Base-by-base conservation (phyloP, 202 grass and related monocot genomes). In the Setaria italica region DNA sequence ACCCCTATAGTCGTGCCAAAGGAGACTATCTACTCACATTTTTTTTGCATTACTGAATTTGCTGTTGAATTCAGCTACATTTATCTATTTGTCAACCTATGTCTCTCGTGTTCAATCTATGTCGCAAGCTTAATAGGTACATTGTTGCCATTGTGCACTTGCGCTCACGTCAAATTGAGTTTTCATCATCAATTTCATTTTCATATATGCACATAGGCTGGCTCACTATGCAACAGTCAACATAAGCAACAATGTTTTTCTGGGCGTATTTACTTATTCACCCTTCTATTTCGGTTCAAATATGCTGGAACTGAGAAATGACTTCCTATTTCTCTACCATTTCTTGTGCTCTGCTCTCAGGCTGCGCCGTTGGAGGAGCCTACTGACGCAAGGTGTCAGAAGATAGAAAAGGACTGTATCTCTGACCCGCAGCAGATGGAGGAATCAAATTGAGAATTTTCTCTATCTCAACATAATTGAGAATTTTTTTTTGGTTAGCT, bases 381-480 rank as follows among this genome's bases (percentile, higher is more conserved):
- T 63, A 78, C 20, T 20, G 47, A 68, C 2, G 59, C 41, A 51
- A 94, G 62, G 73, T 85, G 82, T 73, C 63, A 81, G 51, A 87
- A 37, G 50, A 74, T 82, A 53, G 87, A 90, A 87, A 83, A 84
- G 60, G 85, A 89, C 30, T 94, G 92, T 68, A 74, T 39, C 37
- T 74, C 45, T 32, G 57, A 89, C 47, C 62, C 30, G 45, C 87
- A 97, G 39, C 84, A 89, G 77, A 74, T 94, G 4, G 90, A 94
- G 79, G 80, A 74, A 60, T 88, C 80, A 50, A 91, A 88, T 73
- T n/a, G n/a, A n/a, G n/a, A n/a, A n/a, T n/a, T n/a, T n/a, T n/a
- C n/a, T n/a, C n/a, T n/a, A n/a, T n/a, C n/a, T n/a, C n/a, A n/a
- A n/a, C n/a, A n/a, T n/a, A n/a, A n/a, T n/a, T n/a, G n/a, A n/a